Evolutionary conservation across 495 filamentous ascomycete genomes (phyloP), one percentile per base, ranked within the genome.

Genomic region (Xylaria sp.): DNA sequence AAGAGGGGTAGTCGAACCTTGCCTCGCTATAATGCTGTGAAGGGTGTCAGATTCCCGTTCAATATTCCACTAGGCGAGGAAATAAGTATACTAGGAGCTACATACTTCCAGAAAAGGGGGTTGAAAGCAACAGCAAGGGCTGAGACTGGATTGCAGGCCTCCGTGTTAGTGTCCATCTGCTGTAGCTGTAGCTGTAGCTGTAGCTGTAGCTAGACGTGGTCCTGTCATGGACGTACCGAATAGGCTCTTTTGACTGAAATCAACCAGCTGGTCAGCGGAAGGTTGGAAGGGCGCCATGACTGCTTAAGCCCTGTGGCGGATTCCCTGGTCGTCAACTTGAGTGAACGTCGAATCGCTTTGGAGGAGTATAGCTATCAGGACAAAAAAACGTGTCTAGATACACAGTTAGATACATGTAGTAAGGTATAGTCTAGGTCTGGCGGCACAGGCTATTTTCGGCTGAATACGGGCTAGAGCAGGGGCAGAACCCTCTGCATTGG

Each of bases 71-170:
- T 44, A 72, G 62, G 6, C 53, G 21, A 61, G 5, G 26, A 26
- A 55, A 70, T 21, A 53, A 0, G 40, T 62, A 33, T 21, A 59
- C 61, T 24, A 33, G 53, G 71, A 52, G 35, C 3, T n/a, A 81
- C 89, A 75, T 85, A 93, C 91, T 93, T 93, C 92, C 91, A 93
- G 78, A 93, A 93, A 21, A 89, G 87, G 24, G 92, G 92, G 79
- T 93, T 94, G 81, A 93, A 93, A 50, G 87, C 84, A 80, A 93
- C 93, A 50, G 89, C 82, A 61, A 80, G 83, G 64, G 85, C 89
- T 21, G 92, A 89, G 63, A 93, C 92, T 93, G 74, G 62, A 57
- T 41, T 29, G 62, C 40, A 65, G 43, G 53, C 44, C 61, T 44
- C 19, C 29, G n/a, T 52, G 70, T 79, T 52, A 80, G 69, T 64